Evolutionary conservation across 2,329 filamentous ascomycete species (phyloP).

Genomic region (Ophiobolus disseminans): DNA sequence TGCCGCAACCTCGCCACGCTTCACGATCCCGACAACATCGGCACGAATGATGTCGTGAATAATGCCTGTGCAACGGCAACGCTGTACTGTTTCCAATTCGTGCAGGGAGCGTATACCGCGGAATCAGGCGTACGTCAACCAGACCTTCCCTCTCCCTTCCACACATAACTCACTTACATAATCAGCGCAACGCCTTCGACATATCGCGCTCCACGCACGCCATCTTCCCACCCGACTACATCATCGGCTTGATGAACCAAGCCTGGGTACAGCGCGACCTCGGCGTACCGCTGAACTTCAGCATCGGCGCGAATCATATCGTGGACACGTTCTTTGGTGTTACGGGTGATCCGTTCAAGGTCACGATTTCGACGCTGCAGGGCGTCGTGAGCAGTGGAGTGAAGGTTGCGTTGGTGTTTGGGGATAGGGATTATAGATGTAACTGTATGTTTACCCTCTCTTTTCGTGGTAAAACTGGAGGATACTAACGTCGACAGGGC

Average conservation of each 20-base stretch:
- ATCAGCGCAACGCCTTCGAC: conserved; percentile 33
- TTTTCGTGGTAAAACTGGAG: background rate
- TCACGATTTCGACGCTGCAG: conserved; percentile 52
- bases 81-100: conserved; percentile 58
- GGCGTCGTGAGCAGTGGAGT: conserved; percentile 58
- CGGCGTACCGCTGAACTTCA: conserved; percentile 63
- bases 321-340: conserved; percentile 50
- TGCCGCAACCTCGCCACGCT: conserved; percentile 56
- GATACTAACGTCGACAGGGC: conserved; percentile 26
- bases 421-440: conserved; percentile 56
- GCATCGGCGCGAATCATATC: conserved; percentile 3
- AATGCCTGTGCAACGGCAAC: conserved; percentile 59
- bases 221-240: conserved; percentile 17
- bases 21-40: conserved; percentile 54
- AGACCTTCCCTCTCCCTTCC: background rate
- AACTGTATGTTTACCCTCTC: conserved; percentile 48
- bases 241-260: conserved; percentile 50
- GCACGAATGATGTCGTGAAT: conserved; percentile 38
- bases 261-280: conserved; percentile 62
- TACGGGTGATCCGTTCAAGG: conserved; percentile 54
- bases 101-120: conserved; percentile 35
- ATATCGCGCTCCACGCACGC: conserved; percentile 25
- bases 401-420: conserved; percentile 27
- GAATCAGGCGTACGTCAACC: conserved; percentile 44
- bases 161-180: conserved; percentile 23